Conservation (phyloP, 208 protist genomes). For the Acanthamoeba triangularis region DNA sequence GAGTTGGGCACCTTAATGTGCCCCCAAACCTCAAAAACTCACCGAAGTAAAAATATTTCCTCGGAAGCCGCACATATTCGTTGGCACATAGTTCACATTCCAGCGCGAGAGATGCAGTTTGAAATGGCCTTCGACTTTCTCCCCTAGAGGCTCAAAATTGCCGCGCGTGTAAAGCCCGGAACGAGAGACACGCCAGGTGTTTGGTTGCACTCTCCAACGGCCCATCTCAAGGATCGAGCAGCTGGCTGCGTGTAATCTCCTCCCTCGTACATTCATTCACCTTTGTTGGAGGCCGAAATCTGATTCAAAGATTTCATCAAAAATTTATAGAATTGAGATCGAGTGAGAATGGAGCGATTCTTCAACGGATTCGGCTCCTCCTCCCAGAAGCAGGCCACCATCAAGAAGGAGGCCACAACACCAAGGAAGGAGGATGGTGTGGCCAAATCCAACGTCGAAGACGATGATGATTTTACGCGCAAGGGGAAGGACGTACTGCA, state of each 20-base stretch:
- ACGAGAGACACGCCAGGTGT: background rate
- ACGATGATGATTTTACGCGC: background rate
- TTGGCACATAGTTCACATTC: no score
- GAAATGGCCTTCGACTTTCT: no score
- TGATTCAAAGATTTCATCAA: no score
- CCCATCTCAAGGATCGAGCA: background rate
- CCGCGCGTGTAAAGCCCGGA: background rate
- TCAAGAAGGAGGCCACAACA: background rate
- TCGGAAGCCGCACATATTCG: no score
- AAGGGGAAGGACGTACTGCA: conserved; percentile 10
- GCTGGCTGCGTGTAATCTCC: background rate
- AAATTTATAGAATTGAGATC: background rate
- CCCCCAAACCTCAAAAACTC: no score
- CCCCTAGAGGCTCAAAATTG: background rate
- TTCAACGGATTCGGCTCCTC: conserved; percentile 26
- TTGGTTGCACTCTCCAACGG: background rate
- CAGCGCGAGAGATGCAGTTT: background rate
- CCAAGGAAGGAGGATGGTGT: background rate
- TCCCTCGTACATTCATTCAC: background rate
- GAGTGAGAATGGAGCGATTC: conserved; percentile 17
- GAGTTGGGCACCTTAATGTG: no score
- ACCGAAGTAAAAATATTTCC: no score
- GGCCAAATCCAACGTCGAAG: background rate
- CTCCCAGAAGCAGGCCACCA: background rate
- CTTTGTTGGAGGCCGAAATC: no score